Evolutionary conservation across 2,329 filamentous ascomycete genomes (phyloP), one percentile per base, ranked within the genome.

Genomic region (Nectriaceae sp.): DNA sequence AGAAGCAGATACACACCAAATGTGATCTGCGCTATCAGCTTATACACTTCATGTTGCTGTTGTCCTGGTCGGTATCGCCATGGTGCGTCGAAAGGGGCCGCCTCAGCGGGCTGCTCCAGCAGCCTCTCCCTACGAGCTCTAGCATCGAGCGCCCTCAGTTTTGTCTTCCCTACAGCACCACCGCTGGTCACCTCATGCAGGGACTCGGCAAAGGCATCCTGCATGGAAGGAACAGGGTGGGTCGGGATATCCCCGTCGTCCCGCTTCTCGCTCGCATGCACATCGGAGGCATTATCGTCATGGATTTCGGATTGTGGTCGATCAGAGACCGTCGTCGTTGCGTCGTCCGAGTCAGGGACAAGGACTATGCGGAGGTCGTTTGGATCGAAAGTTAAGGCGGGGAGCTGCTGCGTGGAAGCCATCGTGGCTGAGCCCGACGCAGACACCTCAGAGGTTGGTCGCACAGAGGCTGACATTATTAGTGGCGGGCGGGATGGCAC

Each of bases 1-100:
- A 95, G 83, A 48, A 97, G 73, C 38, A 97, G 76, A 67, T 97
- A 92, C 31, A 97, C 86, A 18, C 94, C 93, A 68, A 97, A 97
- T 2, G 90, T 87, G 59, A 97, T 92, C 70, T 97, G 93, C 15
- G 93, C 86, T 65, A 95, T 82, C 41, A 97, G 82, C 72, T 97
- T 97, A 76, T 87, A 87, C 50, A 97, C 75, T 54, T 95, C 90
- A 65, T 97, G 94, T 64, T 90, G 87, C 62, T 83, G 82, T 65
- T 94, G 89, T 37, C 84, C 84, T 0, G 84, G 79, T 44, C 85
- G 83, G 66, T 88, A 85, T 49, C 87, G 84, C 90, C 92, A 96
- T 65, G 82, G 72, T 41, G 85, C 81, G 44, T 84, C 85, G 65
- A 89, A 88, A 11, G 90, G 81, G 13, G 84, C 81, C 49, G 89